Evolutionary conservation across 2,329 filamentous ascomycete species (phyloP), one percentile per base, ranked within the genome.

Genomic region (Torrubiella hemipterigena): DNA sequence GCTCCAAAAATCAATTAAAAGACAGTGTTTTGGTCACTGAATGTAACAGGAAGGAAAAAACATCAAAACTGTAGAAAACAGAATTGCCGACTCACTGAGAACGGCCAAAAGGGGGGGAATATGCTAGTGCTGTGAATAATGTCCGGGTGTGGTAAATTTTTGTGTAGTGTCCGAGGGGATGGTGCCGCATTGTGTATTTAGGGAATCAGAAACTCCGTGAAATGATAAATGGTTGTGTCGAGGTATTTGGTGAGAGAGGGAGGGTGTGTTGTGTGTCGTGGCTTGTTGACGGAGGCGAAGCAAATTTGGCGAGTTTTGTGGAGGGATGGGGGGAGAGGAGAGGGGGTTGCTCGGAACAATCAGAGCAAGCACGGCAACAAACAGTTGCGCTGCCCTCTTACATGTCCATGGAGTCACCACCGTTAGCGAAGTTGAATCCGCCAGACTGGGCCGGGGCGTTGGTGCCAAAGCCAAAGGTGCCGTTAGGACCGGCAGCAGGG

Each of bases 371-470:
- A 20, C 18, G 33, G 28, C 18, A 31, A 32, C 20, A n/a, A n/a
- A 30, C 20, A n/a, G 12, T 14, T 32, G 12, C 7, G 22, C 16
- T 22, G 24, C 29, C 18, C 27, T 28, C 43, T 61, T 70, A 77
- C 72, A 77, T 77, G 48, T 77, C 72, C 72, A 77, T 77, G 16
- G 69, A 70, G 49, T 76, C 71, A 39, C 63, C 65, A 34, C 68
- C 68, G 50, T 76, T 85, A 55, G 83, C 83, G 56, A 98, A 98
- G 74, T 84, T 94, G 75, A 96, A 98, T 52, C 82, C 81, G 44
- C 81, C 79, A 48, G 80, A 73, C 51, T 83, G 78, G 48, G 60
- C 57, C 24, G 56, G 54, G 26, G 59, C 63, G 51, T 72, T 76
- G 47, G 78, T 65, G 50, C 81, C 78, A 59, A 96, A 81, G 49